A percentile compares a stretch with the other conserved stretches of the same genome.
Conservation (phyloP, 2,329 filamentous ascomycete genomes). For the Fusarium fracticaudum region DNA sequence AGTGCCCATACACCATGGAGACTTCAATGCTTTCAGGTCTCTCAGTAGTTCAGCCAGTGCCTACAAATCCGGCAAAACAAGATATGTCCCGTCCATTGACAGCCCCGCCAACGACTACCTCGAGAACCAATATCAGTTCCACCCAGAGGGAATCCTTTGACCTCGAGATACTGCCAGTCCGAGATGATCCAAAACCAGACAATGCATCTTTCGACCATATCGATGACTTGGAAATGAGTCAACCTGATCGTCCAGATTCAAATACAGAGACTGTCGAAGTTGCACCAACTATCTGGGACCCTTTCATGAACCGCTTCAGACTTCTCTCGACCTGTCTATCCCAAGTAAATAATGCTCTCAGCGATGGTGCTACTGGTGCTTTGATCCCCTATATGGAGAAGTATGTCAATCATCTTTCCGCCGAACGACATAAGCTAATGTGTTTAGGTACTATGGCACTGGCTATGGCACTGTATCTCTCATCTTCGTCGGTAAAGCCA, state of each 20-base stretch:
- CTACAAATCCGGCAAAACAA: conserved; percentile 23
- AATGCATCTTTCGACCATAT: conserved; percentile 3
- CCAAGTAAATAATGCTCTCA: conserved; percentile 75
- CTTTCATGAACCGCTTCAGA: conserved; percentile 76
- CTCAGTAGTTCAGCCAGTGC: conserved; percentile 45
- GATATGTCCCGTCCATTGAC: conserved; percentile 38
- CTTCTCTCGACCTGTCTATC: conserved; percentile 71
- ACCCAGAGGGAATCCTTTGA: conserved; percentile 47
- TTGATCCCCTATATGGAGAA: conserved; percentile 83
- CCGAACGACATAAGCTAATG: background rate
- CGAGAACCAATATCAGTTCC: conserved; percentile 52
- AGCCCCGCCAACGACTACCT: conserved; percentile 49
- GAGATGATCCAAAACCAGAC: conserved; percentile 9
- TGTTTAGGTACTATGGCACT: conserved; percentile 70
- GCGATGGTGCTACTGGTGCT: conserved; percentile 79
- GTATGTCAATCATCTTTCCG: conserved; percentile 43
- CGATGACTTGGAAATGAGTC: conserved; percentile 62
- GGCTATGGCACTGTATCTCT: conserved; percentile 82
- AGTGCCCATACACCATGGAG: conserved; percentile 44
- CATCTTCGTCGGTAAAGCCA: conserved; percentile 81
- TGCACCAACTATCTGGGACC: conserved; percentile 66
- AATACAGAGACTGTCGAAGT: conserved; percentile 54
- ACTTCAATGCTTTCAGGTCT: conserved; percentile 46
- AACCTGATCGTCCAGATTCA: conserved; percentile 56
- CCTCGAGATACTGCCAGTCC: conserved; percentile 37